Conservation (phyloP, 352 stramenopile genomes). For the Thraustotheca clavata region DNA sequence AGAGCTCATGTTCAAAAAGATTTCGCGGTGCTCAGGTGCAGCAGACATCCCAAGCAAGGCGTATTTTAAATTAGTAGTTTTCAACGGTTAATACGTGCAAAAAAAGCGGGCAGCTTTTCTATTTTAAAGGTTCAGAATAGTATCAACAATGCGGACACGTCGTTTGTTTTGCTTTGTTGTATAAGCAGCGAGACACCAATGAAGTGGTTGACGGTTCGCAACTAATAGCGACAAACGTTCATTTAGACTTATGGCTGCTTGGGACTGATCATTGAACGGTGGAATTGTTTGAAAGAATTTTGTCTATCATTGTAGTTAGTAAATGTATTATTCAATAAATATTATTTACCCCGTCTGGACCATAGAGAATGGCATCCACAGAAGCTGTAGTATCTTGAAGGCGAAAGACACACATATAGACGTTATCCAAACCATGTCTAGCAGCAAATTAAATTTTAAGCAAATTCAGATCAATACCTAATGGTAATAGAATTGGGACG, state of each 20-base stretch:
- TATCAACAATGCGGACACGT: neutral
- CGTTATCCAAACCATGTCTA: neutral
- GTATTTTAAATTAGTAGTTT: neutral
- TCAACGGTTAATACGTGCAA: neutral
- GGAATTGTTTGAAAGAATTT: neutral
- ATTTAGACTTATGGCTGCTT: neutral
- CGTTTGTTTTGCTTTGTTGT: neutral
- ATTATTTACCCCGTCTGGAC: neutral
- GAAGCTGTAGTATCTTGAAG: neutral
- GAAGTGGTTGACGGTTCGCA: neutral
- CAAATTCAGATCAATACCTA: neutral
- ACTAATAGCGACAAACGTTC: neutral
- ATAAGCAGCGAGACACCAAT: neutral
- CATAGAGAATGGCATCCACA: conserved; percentile 6
- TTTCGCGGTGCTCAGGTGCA: neutral
- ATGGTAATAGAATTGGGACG: neutral
- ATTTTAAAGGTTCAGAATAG: neutral
- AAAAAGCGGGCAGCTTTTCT: neutral
- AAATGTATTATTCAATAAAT: neutral
- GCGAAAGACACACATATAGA: neutral
- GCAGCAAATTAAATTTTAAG: neutral
- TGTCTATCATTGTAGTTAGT: neutral
- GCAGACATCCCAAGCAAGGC: neutral
- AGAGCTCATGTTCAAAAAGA: neutral
- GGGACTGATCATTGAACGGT: neutral